These are phyloP conservation scores for Camellia japonica DNA, from an alignment of 148 eudicot genomes.

Conservation along the genomic window DNA sequence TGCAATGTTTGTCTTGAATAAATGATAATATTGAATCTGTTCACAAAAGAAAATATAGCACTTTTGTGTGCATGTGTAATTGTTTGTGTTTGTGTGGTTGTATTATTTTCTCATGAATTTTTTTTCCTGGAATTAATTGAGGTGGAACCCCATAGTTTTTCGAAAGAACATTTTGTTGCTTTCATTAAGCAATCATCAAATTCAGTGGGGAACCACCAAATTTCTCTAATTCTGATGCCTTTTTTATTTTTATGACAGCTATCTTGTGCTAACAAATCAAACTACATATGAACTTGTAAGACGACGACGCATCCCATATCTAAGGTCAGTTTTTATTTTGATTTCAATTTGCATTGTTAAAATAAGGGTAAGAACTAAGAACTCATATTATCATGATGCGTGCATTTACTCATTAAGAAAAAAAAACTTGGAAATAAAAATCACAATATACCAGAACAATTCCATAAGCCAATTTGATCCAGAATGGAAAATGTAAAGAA, in stretches of 20 bases:
- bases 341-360: no score
- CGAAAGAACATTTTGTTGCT: no score
- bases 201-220: neutral
- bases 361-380: neutral
- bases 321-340: slow-evolving; percentile 44
- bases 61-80: neutral
- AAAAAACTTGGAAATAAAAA: neutral
- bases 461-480: no score
- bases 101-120: neutral
- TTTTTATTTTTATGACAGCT: slow-evolving; percentile 38
- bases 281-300: slow-evolving; percentile 94
- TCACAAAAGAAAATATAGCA: neutral
- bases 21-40: neutral
- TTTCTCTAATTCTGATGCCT: slow-evolving; percentile 2
- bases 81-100: neutral
- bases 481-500: no score
- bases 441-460: neutral
- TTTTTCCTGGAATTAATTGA: neutral
- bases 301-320: slow-evolving; percentile 70
- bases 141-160: neutral
- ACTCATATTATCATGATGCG: neutral
- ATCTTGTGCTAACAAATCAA: slow-evolving; percentile 80
- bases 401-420: neutral
- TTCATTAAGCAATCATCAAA: no score
- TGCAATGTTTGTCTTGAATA: neutral